A percentile compares a stretch with the other conserved stretches of the same genome.
Conservation (phyloP, 2,329 filamentous ascomycete species). For the Diaporthe vexans region DNA sequence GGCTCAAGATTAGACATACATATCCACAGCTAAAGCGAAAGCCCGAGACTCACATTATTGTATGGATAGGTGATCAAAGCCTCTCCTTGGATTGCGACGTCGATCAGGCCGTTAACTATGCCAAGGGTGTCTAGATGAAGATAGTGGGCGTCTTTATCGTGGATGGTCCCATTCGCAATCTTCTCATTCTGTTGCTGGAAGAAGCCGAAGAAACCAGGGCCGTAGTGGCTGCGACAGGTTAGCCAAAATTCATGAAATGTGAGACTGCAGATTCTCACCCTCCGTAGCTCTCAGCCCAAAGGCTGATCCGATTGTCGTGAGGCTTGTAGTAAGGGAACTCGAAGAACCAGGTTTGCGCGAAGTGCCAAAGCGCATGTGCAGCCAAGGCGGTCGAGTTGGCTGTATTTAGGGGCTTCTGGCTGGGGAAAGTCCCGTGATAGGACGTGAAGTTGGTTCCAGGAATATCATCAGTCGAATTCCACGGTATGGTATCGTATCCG, state of each 20-base stretch:
- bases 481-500: constrained; percentile 39
- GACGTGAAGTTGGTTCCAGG: constrained; percentile 55
- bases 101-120: constrained; percentile 70
- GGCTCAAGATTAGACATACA: not conserved
- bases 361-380: constrained; percentile 72
- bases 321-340: constrained; percentile 68
- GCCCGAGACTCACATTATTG: constrained; percentile 61
- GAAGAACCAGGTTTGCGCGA: constrained; percentile 69
- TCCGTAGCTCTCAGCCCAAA: constrained; percentile 43
- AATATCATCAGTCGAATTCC: constrained; percentile 53
- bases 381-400: constrained; percentile 64
- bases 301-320: constrained; percentile 47
- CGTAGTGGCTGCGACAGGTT: constrained; percentile 50
- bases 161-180: constrained; percentile 48
- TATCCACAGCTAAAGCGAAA: accelerated
- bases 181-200: constrained; percentile 60
- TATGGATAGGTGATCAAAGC: constrained; percentile 65
- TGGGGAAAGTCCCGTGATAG: constrained; percentile 52
- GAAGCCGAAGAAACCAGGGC: constrained; percentile 56
- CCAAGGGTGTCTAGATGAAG: constrained; percentile 63
- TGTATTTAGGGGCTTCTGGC: constrained; percentile 57
- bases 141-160: constrained; percentile 40
- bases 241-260: not conserved
- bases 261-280: not conserved
- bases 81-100: constrained; percentile 61